Base-by-base conservation (phyloP, 1,284 basidiomycete species). In the Taiwanofungus camphoratus region DNA sequence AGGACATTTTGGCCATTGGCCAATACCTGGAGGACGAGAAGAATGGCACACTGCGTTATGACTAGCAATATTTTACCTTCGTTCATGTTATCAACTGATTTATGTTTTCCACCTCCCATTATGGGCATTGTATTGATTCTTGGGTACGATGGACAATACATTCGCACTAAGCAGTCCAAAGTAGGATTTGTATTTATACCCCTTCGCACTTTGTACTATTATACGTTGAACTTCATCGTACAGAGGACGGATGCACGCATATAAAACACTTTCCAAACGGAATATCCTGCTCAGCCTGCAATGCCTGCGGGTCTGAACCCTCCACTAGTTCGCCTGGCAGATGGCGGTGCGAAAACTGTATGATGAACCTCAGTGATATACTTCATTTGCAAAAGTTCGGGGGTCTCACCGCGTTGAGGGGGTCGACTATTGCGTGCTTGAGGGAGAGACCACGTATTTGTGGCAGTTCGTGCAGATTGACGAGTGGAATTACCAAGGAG, bases 21-120 rank as follows among this genome's bases (percentile, higher is more conserved):
- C 84, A 87, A 56, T 93, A 91, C 61, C 67, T 93, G 22, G 89
- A 92, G 52, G 90, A 93, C 54, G 87, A 92, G 62, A 85, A 84
- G 68, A 84, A 82, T 53, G 87, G 86, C 18, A 73, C 67, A 16
- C 59, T 88, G 34, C 71, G 70, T 39, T 57, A 63, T 37, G 62
- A 69, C 36, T 62, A 44, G 51, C 18, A n/a, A 20, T 29, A 18
- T 22, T 40, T 30, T 19, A 26, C 19, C 26, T 31, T 38, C 39
- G 34, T 32, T n/a, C n/a, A n/a, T n/a, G n/a, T n/a, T n/a, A 42
- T 31, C 27, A 32, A 26, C 37, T 39, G 41, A 34, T 37, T 32
- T 38, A 33, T 21, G 18, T 7, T 33, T 23, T 36, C 35, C 32
- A 19, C 20, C 29, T 33, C 39, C 39, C 26, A 6, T 19, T n/a